Percentiles rank a stretch among this genome's conserved stretches.
phyloP scores from a whole-genome alignment of 257 asterid genomes.

The Solanum lignicaule region DNA sequence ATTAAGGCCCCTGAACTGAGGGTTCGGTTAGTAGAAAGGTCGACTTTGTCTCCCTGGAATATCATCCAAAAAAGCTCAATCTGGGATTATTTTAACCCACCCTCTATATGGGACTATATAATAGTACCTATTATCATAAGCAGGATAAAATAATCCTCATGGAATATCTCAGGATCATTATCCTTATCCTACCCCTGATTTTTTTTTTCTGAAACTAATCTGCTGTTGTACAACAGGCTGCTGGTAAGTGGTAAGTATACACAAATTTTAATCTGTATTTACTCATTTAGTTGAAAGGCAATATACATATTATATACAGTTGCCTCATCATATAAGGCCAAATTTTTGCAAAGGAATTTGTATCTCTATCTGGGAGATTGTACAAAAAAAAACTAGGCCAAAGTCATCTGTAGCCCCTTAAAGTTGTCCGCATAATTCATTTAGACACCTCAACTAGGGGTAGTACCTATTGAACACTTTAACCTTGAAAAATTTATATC shows the following conservation, averaged over 20 bases:
- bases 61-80: not conserved
- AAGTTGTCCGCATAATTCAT: no score
- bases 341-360: not conserved
- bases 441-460: no score
- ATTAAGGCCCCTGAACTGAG: not conserved
- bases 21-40: not conserved
- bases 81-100: not conserved
- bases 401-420: no score
- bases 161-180: not conserved
- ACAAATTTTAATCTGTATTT: constrained; percentile 11
- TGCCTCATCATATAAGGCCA: not conserved
- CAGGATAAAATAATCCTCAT: not conserved
- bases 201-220: not conserved
- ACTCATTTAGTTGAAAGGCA: constrained; percentile 4
- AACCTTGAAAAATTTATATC: no score
- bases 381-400: not conserved
- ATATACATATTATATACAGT: not conserved
- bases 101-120: not conserved
- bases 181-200: not conserved
- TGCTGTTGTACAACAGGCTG: constrained; percentile 43
- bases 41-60: not conserved
- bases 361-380: not conserved
- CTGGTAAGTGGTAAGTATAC: constrained; percentile 84
- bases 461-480: no score
- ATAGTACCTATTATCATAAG: not conserved